These are phyloP conservation scores for Pseudocercospora vitis DNA, from an alignment of 2,329 filamentous ascomycete species.

Conservation along the genomic window DNA sequence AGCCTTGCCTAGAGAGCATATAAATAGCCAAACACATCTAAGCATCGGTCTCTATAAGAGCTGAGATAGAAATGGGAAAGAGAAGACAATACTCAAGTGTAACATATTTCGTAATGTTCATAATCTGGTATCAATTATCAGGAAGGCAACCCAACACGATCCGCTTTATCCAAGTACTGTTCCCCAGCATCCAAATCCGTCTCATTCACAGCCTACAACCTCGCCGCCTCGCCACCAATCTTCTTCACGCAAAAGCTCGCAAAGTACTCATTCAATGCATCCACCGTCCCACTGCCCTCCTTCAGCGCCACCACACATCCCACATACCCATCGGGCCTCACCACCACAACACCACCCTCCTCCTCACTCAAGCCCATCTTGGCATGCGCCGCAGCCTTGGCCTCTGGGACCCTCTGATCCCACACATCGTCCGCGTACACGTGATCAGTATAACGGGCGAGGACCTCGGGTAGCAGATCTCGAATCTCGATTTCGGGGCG, in stretches of 20 bases:
- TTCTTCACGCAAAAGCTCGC: slow-evolving; percentile 67
- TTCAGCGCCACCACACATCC: slow-evolving; percentile 71
- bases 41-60: too few species aligned
- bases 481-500: slow-evolving; percentile 71
- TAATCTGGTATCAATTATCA: too few species aligned
- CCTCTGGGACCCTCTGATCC: slow-evolving; percentile 68
- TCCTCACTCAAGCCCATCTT: slow-evolving; percentile 80
- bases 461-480: slow-evolving; percentile 65
- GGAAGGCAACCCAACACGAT: too few species aligned
- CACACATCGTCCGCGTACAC: slow-evolving; percentile 83
- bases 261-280: slow-evolving; percentile 85
- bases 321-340: slow-evolving; percentile 84
- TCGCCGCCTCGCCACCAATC: slow-evolving; percentile 38
- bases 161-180: too few species aligned
- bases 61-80: background rate
- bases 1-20: too few species aligned
- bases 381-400: slow-evolving; percentile 73
- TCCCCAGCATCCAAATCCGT: background rate
- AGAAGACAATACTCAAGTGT: background rate
- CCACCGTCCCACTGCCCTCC: slow-evolving; percentile 75
- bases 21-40: too few species aligned
- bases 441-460: slow-evolving; percentile 76
- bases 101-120: too few species aligned
- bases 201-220: slow-evolving; percentile 25
- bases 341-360: slow-evolving; percentile 75